Base-by-base conservation (phyloP, 441 rosid species). In the Euphorbia celastroides region DNA sequence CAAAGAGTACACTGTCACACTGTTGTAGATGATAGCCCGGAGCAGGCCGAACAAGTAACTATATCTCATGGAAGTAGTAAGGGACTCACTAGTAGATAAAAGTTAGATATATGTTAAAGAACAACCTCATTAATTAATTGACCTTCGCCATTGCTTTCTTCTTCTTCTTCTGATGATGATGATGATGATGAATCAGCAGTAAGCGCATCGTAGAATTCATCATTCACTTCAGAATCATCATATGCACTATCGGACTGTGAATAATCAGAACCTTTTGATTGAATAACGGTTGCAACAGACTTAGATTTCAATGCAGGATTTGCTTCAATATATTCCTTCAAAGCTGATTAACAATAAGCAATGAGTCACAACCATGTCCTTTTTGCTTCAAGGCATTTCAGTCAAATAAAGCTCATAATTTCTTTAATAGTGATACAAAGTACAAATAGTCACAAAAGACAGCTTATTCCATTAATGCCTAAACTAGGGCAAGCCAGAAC, bases 121-220 rank as follows among this genome's bases (percentile, higher is more conserved):
- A 27, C 52, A 67, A 86, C 87, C 88, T 80, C 81, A 67, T 76
- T 70, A 57, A 65, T 77, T 60, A 58, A 56, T 55, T 71, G 78
- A 57, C 74, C 77, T 62, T 82, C 91, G 57, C 76, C 84, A 59
- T 84, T 95, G 56, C 92, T 84, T 62, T 84, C 96, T 65, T 90
- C 99, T n/a, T n/a, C n/a, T n/a, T n/a, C n/a, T n/a, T n/a, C n/a
- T n/a, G n/a, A n/a, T n/a, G n/a, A n/a, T n/a, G n/a, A n/a, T 20
- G 82, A 78, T 23, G 87, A 81, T 67, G 96, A 85, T 13, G 84
- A 73, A 62, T 78, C 90, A 67, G 77, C 82, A 75, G 83, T 85
- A 62, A 87, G 74, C 57, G 99, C 99, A 79, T 95, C 99, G 71
- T 87, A 92, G 80, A 95, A 95, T 83, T 92, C 88, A 80, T 95